Conservation (phyloP, 345 rosid genomes). For the Brassica nigra region DNA sequence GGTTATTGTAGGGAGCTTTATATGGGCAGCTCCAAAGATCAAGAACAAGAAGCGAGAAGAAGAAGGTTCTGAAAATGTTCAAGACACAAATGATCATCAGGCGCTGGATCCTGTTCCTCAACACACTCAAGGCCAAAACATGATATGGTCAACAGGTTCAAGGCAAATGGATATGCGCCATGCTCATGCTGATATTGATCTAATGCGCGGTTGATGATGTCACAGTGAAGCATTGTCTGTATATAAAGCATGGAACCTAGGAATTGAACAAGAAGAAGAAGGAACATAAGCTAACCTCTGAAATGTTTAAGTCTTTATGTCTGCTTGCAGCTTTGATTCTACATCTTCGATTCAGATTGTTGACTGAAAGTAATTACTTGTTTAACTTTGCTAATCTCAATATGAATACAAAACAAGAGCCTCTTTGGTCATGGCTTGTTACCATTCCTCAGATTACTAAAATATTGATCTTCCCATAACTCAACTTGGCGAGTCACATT, state of each 20-base stretch:
- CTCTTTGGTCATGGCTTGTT: slow-evolving; percentile 23
- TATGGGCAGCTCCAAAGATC: slow-evolving; percentile 74
- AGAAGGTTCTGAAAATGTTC: slow-evolving; percentile 51
- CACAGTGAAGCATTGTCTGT: slow-evolving; percentile 8
- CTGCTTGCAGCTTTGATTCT: not conserved
- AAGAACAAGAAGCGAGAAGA: slow-evolving; percentile 64
- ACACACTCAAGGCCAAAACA: slow-evolving; percentile 55
- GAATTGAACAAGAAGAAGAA: slow-evolving; percentile 19
- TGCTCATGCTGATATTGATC: slow-evolving; percentile 78
- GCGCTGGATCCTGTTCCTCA: slow-evolving; percentile 41
- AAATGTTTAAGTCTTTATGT: not conserved
- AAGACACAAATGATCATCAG: slow-evolving; percentile 49
- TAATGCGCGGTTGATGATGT: slow-evolving; percentile 81
- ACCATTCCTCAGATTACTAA: slow-evolving; percentile 18
- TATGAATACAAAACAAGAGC: not conserved
- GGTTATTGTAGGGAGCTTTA: slow-evolving; percentile 95
- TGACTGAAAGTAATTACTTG: not conserved
- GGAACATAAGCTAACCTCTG: slow-evolving; percentile 39
- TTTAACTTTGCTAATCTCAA: slow-evolving; percentile 3
- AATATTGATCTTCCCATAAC: slow-evolving; percentile 55
- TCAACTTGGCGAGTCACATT: slow-evolving; percentile 56
- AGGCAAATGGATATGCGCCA: slow-evolving; percentile 69
- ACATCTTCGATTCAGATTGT: not conserved
- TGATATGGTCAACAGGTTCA: slow-evolving; percentile 72
- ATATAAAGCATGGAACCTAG: slow-evolving; percentile 36